phyloP scores from a whole-genome alignment of 495 filamentous ascomycete genomes.

The Apodospora peruviana region DNA sequence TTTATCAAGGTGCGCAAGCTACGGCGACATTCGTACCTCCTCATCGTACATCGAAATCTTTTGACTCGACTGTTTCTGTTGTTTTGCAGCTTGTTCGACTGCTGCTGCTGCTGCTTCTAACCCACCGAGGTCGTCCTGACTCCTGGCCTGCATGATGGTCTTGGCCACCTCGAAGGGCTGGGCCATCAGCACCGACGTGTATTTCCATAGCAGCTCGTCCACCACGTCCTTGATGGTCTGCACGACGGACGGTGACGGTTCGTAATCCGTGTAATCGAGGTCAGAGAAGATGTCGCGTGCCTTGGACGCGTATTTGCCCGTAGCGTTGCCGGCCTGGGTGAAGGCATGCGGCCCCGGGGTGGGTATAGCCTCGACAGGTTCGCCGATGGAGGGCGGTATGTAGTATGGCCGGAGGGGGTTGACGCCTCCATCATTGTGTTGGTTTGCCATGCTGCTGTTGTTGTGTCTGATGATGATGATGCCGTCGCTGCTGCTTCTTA shows the following conservation, averaged over 20 bases:
- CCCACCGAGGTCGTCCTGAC: conserved; percentile 41
- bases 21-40: conserved; percentile 26
- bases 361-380: conserved; percentile 17
- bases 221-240: conserved; percentile 66
- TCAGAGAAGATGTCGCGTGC: conserved; percentile 80
- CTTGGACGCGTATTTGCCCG: conserved; percentile 59
- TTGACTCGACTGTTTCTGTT: conserved; percentile 30
- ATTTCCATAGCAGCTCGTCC: conserved; percentile 81
- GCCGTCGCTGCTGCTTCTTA: too few relatives aligned
- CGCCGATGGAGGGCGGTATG: conserved; percentile 68
- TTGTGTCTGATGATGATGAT: not conserved
- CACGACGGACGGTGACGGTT: conserved; percentile 66
- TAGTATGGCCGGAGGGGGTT: conserved; percentile 96
- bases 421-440: conserved; percentile 47
- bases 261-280: conserved; percentile 85
- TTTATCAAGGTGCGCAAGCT: not conserved
- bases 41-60: conserved; percentile 40
- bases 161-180: conserved; percentile 98
- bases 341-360: conserved; percentile 41
- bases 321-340: conserved; percentile 38
- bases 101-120: conserved; percentile 21
- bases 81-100: conserved; percentile 15
- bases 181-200: conserved; percentile 74
- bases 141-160: conserved; percentile 77
- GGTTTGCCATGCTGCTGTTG: conserved; percentile 32